Evolutionary conservation across 139 green algal species (phyloP), one percentile per base, ranked within the genome.

Genomic region (Eudorina sp.): DNA sequence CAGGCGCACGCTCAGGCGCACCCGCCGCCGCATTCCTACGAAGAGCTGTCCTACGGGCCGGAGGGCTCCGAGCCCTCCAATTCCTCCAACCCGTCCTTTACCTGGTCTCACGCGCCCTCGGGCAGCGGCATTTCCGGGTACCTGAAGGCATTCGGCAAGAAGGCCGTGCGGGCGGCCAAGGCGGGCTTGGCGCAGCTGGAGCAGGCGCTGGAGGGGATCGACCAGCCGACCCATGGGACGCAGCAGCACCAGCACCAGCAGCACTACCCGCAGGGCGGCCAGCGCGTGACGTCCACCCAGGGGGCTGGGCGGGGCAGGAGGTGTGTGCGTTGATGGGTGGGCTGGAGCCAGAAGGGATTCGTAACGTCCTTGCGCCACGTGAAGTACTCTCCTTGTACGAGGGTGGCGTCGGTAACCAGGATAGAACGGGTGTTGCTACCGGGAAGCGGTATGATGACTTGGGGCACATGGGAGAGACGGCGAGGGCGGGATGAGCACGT

Each of bases 111-210:
- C 25, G 38, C 66, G 38, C 66, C 66, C 2, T 72, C 45, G 14
- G 48, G 45, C 80, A 62, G 60, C 34, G 83, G 68, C 68, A 69
- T 88, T 2, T 81, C 68, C 31, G 68, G 83, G 7, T 88, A 88
- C 68, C 68, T 88, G 1, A 88, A 81, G 48, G 83, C 68, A 1
- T 68, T 93, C 53, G 76, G 82, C 75, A 93, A 93, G 82, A 91
- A 91, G 82, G 90, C 85, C 8, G 79, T 93, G 3, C 76, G 77
- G 14, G 90, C 68, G 40, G 90, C 90, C 27, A 89, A 93, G 81
- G 90, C 90, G 23, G 90, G 90, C 3, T 58, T 93, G 18, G 38
- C 53, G 27, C 68, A 85, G 86, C 83, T 93, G 23, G 90, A 93
- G 55, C 64, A 86, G 19, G 90, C 90, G 27, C 64, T 93, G 31